phyloP scores from a whole-genome alignment of 176 grass and related monocot species.

The Phoenix roebelenii region DNA sequence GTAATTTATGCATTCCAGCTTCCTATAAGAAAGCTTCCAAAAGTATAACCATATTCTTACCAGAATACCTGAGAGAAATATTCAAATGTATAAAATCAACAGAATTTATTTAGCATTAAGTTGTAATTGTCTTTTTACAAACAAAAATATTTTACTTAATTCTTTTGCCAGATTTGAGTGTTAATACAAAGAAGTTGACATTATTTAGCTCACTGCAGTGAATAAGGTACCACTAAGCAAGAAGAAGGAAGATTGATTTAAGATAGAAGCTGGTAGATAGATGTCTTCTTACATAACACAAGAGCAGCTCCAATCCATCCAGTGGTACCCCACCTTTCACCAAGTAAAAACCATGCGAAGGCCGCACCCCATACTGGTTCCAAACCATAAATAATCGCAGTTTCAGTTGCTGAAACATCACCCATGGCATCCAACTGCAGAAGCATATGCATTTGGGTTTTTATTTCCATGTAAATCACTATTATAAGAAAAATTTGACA shows the following conservation, averaged over 20 bases:
- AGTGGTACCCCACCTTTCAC: constrained; percentile 84
- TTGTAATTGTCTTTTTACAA: too few relatives aligned
- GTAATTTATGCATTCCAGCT: too few relatives aligned
- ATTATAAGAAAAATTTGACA: background rate
- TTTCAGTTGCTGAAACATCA: constrained; percentile 76
- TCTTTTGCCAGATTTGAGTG: too few relatives aligned
- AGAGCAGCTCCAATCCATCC: constrained; percentile 76
- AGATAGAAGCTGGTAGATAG: background rate
- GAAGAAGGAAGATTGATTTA: background rate
- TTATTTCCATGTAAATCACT: constrained; percentile 1
- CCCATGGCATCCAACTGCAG: constrained; percentile 72
- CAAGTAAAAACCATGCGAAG: constrained; percentile 86
- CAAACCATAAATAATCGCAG: constrained; percentile 67
- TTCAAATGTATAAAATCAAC: too few relatives aligned
- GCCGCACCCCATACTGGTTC: constrained; percentile 84
- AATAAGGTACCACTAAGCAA: background rate
- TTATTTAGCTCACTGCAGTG: background rate
- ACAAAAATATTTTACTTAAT: too few relatives aligned
- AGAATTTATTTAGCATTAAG: too few relatives aligned
- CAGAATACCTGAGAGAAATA: too few relatives aligned
- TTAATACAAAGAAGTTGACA: too few relatives aligned
- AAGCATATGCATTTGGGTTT: background rate
- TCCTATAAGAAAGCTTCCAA: too few relatives aligned
- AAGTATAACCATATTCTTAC: too few relatives aligned
- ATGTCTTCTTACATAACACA: constrained; percentile 59